phyloP scores from a whole-genome alignment of 2,329 filamentous ascomycete genomes.

The Onygenales sp. region DNA sequence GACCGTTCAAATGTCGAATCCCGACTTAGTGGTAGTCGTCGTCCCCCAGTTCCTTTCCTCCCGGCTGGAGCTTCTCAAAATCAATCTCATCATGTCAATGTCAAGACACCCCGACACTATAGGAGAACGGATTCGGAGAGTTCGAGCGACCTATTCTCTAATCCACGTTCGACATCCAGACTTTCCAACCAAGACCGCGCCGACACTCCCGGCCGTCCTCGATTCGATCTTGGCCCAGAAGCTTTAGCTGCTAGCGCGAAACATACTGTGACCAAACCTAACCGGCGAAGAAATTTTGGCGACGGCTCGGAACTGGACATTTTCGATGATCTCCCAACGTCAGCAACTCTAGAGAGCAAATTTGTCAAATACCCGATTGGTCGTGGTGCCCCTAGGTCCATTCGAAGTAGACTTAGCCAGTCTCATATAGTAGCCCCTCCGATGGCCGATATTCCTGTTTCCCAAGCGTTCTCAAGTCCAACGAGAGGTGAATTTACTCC shows the following conservation, averaged over 20 bases:
- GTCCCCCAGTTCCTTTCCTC: conserved; percentile 63
- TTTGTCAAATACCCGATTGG: conserved; percentile 72
- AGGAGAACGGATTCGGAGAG: conserved; percentile 77
- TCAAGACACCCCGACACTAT: conserved; percentile 61
- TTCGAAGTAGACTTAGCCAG: conserved; percentile 42
- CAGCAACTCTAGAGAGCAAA: conserved; percentile 66
- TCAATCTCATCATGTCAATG: conserved; percentile 67
- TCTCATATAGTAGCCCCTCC: conserved; percentile 22
- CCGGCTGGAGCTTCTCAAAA: conserved; percentile 64
- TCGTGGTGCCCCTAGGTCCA: conserved; percentile 56
- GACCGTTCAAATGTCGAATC: conserved; percentile 42
- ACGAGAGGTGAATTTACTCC: conserved; percentile 45
- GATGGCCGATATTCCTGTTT: conserved; percentile 33
- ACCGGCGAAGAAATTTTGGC: conserved; percentile 65
- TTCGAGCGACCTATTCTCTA: conserved; percentile 40
- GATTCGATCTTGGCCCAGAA: conserved; percentile 41
- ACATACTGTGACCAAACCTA: conserved; percentile 65
- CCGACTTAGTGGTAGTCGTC: conserved; percentile 38
- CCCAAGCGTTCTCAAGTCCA: conserved; percentile 47
- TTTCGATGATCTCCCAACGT: conserved; percentile 93
- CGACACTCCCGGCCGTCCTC: conserved; percentile 39
- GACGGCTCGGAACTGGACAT: conserved; percentile 86
- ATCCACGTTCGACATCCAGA: conserved; percentile 32
- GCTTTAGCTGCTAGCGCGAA: conserved; percentile 48
- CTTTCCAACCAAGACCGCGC: conserved; percentile 33